Evolutionary conservation across 331 rosid species (phyloP).

Genomic region (Acacia pycnantha): DNA sequence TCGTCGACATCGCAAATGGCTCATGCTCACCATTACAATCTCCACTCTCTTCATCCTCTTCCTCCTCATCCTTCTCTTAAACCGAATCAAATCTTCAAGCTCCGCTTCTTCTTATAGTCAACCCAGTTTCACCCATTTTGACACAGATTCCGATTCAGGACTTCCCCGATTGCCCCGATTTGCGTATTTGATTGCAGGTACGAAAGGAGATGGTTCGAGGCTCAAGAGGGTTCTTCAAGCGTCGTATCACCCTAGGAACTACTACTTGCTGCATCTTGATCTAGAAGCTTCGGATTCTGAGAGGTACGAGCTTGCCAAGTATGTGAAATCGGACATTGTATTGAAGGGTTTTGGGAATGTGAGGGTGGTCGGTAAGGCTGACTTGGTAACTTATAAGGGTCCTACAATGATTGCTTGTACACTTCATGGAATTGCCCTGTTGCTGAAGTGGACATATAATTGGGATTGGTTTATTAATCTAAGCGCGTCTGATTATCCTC

Average conservation of each 20-base stretch:
- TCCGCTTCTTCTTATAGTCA: neutral
- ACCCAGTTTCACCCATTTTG: neutral
- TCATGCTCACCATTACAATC: neutral
- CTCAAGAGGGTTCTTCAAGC: slow-evolving; percentile 13
- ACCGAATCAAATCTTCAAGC: neutral
- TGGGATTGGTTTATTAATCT: slow-evolving; percentile 19
- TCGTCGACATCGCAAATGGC: slow-evolving; percentile 3
- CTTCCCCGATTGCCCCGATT: slow-evolving; percentile 18
- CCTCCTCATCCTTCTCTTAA: neutral
- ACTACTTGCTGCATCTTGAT: slow-evolving; percentile 10
- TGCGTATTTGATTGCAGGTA: neutral
- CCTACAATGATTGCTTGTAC: slow-evolving; percentile 14
- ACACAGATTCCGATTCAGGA: neutral
- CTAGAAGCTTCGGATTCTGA: slow-evolving; percentile 10
- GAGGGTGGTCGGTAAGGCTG: neutral
- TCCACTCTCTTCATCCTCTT: neutral
- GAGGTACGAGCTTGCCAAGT: slow-evolving; percentile 12
- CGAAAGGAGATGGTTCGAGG: neutral
- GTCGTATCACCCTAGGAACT: slow-evolving; percentile 2
- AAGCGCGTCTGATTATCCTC: slow-evolving; percentile 20
- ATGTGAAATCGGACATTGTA: neutral
- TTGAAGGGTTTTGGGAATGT: slow-evolving; percentile 5
- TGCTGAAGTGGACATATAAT: slow-evolving; percentile 3
- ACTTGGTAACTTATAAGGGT: slow-evolving; percentile 15
- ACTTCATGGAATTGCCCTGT: slow-evolving; percentile 8